Evolutionary conservation across 371 early-diverging fungal genomes (phyloP).

Genomic region (Dichotomocladium elegans): DNA sequence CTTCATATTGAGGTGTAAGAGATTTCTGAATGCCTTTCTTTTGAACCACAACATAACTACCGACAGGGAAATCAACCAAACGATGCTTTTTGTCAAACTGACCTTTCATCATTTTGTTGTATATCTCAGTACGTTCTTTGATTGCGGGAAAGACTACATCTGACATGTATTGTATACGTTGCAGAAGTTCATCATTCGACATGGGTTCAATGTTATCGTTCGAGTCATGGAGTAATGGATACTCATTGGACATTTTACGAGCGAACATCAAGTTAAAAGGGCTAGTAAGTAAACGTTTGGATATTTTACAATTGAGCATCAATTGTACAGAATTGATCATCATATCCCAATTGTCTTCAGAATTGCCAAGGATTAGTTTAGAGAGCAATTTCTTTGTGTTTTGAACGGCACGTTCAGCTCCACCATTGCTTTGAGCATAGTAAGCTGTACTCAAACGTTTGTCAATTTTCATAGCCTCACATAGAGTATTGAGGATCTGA

Average conservation of each 20-base stretch:
- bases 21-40: neutral
- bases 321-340: constrained; percentile 1
- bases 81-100: neutral
- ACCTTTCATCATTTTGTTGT: neutral
- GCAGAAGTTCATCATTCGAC: neutral
- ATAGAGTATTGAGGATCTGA: neutral
- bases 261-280: neutral
- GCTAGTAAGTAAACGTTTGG: neutral
- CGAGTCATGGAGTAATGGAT: too few species aligned
- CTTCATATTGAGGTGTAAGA: neutral
- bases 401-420: constrained; percentile 4
- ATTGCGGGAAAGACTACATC: neutral
- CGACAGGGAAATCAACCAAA: neutral
- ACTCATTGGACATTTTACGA: too few species aligned
- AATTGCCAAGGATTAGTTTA: constrained; percentile 6
- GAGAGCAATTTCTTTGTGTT: constrained; percentile 6
- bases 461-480: neutral
- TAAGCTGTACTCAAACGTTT: neutral
- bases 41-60: neutral
- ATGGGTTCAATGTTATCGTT: neutral
- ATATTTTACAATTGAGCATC: constrained; percentile 1
- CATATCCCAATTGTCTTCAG: neutral
- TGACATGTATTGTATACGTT: neutral
- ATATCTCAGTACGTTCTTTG: neutral
- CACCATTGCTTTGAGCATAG: neutral